Base-by-base conservation (phyloP, 495 filamentous ascomycete species). In the Hypoxylon intermedium region DNA sequence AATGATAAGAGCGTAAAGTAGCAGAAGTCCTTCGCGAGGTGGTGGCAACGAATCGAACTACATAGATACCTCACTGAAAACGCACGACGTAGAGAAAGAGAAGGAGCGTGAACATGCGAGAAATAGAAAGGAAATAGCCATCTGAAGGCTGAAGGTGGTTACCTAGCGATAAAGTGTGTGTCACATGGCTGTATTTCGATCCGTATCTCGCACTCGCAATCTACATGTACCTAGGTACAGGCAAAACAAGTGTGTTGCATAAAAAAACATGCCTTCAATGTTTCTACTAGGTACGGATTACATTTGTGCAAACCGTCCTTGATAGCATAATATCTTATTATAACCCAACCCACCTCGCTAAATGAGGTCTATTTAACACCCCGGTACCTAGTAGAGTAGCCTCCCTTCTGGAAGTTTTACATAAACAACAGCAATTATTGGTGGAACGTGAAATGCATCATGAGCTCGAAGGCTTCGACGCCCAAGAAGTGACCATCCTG, bases 101-200 rank as follows among this genome's bases (percentile, higher is more conserved):
- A 45, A 44, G 43, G 44, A 28, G 34, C 45, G 31, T 40, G 24
- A 37, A 50, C 21, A 56, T 50, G 34, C 42, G 42, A 46, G 38
- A 28, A 49, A 11, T 30, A 21, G 33, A 54, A 16, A 28, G 37
- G 51, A 37, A 50, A 45, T 58, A 38, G 51, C 46, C 47, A 51
- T 13, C 44, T 36, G 56, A 9, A 40, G 41, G 9, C 43, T 19
- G 44, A 46, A 19, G 42, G 23, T n/a, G 21, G 11, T 12, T 26
- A 28, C 23, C 2, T 15, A 44, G 41, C 41, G 19, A 24, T 37
- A 28, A 30, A 42, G 45, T 38, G 51, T 47, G 51, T 38, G 47
- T 65, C 57, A 65, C 52, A 56, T 60, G 62, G 62, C 51, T 47
- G 47, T 56, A 57, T 65, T 60, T 60, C 55, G 40, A 51, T 12